Conservation (phyloP, 257 asterid genomes). For the Fraxinus anomala region DNA sequence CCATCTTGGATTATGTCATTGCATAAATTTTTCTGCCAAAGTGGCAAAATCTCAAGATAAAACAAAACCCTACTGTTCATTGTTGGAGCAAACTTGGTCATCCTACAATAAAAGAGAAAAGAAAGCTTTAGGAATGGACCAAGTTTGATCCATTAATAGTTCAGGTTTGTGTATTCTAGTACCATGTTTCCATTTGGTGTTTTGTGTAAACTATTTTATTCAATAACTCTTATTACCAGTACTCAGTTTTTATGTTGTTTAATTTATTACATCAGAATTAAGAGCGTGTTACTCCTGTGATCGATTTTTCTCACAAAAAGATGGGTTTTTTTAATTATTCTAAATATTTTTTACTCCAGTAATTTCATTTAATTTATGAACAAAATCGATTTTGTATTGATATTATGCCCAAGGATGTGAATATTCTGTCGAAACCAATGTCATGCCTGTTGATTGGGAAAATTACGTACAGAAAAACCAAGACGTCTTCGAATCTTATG, state of each 20-base stretch:
- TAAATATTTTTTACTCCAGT: no score
- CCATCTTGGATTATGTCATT: no score
- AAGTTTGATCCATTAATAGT: conserved; percentile 78
- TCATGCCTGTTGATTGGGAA: no score
- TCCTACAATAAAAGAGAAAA: conserved; percentile 36
- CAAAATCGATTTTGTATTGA: no score
- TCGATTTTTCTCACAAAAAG: background rate
- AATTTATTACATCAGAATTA: background rate
- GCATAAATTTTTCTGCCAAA: no score
- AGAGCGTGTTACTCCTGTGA: background rate
- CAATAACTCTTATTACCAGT: background rate
- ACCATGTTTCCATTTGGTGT: background rate
- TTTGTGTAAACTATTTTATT: background rate
- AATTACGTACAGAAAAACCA: no score
- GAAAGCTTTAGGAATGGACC: conserved; percentile 59
- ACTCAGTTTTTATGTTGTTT: background rate
- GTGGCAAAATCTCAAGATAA: no score
- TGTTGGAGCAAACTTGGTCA: conserved; percentile 92
- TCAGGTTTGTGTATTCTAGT: background rate
- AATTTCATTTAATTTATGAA: background rate
- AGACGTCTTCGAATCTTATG: no score
- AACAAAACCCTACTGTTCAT: conserved; percentile 12
- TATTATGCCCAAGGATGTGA: no score
- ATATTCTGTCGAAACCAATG: no score
- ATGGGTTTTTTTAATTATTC: no score